Evolutionary conservation across 768 basidiomycete species (phyloP).

Genomic region (Rhizopogon vesiculosus): DNA sequence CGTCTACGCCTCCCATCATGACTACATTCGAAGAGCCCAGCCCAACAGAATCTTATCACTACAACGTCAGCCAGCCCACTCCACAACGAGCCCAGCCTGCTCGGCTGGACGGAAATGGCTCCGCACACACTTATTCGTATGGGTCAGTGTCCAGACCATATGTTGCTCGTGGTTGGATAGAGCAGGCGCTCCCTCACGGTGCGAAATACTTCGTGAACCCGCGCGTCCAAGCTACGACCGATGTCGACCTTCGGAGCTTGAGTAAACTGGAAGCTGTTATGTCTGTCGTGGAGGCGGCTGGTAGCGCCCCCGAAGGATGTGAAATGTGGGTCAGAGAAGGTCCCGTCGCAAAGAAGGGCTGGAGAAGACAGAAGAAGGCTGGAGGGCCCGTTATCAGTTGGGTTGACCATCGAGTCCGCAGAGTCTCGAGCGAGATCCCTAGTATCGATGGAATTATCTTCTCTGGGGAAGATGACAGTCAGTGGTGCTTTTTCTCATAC

Average conservation of each 20-base stretch:
- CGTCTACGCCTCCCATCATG: constrained; percentile 23
- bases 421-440: constrained; percentile 44
- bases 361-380: constrained; percentile 26
- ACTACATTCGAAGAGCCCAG: constrained; percentile 17
- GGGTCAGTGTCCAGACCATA: constrained; percentile 21
- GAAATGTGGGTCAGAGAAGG: constrained; percentile 62
- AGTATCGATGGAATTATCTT: constrained; percentile 20
- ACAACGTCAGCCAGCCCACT: constrained; percentile 20
- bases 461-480: constrained; percentile 37
- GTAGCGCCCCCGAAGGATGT: constrained; percentile 36
- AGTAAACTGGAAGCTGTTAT: constrained; percentile 39
- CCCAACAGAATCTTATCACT: constrained; percentile 18
- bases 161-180: constrained; percentile 60
- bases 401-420: constrained; percentile 62
- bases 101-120: constrained; percentile 23
- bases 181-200: constrained; percentile 71
- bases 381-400: constrained; percentile 41
- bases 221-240: constrained; percentile 58
- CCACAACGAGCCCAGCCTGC: constrained; percentile 23
- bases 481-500: constrained; percentile 13
- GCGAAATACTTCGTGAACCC: constrained; percentile 68
- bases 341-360: constrained; percentile 21
- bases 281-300: constrained; percentile 27
- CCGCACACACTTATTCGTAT: constrained; percentile 23
- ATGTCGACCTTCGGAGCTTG: constrained; percentile 57